Conservation (phyloP, 306 rosid species). For the Lathyrus tuberosus region DNA sequence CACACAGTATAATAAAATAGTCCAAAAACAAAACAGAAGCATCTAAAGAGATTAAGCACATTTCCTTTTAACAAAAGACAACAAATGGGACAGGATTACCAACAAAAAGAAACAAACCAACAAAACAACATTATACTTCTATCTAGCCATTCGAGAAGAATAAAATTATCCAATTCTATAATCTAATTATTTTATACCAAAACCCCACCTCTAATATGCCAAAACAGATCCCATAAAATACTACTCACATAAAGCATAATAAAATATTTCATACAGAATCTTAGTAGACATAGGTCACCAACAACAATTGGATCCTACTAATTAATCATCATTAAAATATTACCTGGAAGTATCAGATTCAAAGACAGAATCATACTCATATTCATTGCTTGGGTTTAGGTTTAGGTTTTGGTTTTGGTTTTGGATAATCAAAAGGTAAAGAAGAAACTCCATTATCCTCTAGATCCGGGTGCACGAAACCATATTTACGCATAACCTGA, state of each 20-base stretch:
- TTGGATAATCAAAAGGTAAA: constrained; percentile 66
- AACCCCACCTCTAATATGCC: constrained; percentile 2
- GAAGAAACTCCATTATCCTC: constrained; percentile 46
- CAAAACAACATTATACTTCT: constrained; percentile 32
- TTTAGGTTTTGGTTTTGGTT: constrained; percentile 1
- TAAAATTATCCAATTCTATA: constrained; percentile 1
- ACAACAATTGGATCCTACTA: constrained; percentile 13
- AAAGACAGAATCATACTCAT: background rate
- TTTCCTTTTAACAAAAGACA: constrained; percentile 8
- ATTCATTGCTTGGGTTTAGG: constrained; percentile 34
- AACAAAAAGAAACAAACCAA: constrained; percentile 32
- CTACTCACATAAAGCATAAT: background rate
- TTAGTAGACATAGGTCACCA: constrained; percentile 13
- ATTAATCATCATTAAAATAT: background rate
- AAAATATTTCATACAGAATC: constrained; percentile 32
- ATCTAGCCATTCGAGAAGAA: constrained; percentile 38
- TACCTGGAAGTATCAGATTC: constrained; percentile 19
- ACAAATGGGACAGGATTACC: constrained; percentile 8
- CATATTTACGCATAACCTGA: constrained; percentile 71
- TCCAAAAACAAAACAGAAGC: background rate
- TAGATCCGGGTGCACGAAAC: constrained; percentile 53
- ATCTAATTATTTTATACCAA: background rate
- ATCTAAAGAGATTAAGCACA: background rate
- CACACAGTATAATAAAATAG: background rate
- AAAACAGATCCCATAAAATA: constrained; percentile 17